A percentile compares a stretch with the other conserved stretches of the same genome.
Evolutionary conservation across 2,329 filamentous ascomycete genomes (phyloP).

Genomic region (Gremmenia infestans): DNA sequence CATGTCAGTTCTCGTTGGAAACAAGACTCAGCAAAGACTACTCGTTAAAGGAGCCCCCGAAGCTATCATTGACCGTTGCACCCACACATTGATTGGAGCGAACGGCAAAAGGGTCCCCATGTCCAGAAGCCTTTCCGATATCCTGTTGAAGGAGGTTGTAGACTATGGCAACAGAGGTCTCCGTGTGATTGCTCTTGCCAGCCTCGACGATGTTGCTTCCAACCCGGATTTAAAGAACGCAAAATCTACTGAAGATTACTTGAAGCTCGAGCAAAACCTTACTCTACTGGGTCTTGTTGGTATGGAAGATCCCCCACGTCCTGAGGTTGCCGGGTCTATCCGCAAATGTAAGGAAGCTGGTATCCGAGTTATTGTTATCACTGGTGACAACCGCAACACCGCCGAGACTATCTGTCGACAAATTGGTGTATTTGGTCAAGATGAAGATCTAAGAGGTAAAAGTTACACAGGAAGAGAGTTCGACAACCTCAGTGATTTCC

Average conservation of each 20-base stretch:
- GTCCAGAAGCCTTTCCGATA: conserved; percentile 59
- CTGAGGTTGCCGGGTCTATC: conserved; percentile 83
- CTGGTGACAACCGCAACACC: conserved; percentile 95
- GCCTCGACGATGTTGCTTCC: conserved; percentile 67
- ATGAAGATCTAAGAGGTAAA: conserved; percentile 83
- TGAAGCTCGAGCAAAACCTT: conserved; percentile 85
- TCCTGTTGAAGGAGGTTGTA: conserved; percentile 74
- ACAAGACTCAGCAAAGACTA: conserved; percentile 67
- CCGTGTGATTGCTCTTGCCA: conserved; percentile 90
- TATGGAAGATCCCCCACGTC: conserved; percentile 94
- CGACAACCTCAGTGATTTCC: conserved; percentile 70
- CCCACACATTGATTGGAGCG: conserved; percentile 70
- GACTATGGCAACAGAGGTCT: conserved; percentile 90
- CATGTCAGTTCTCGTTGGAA: conserved; percentile 90
- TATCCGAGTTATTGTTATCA: conserved; percentile 96
- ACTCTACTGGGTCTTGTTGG: conserved; percentile 89
- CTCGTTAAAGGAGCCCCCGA: conserved; percentile 97
- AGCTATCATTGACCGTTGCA: conserved; percentile 88
- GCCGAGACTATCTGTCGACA: conserved; percentile 96
- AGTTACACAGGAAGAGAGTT: conserved; percentile 95
- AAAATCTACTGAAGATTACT: conserved; percentile 78
- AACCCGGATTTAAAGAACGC: conserved; percentile 68
- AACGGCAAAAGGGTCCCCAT: conserved; percentile 74
- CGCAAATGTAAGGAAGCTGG: conserved; percentile 86
- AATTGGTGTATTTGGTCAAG: conserved; percentile 82